phyloP scores from a whole-genome alignment of 2,329 filamentous ascomycete genomes.

The Rugonectria rugulosa region DNA sequence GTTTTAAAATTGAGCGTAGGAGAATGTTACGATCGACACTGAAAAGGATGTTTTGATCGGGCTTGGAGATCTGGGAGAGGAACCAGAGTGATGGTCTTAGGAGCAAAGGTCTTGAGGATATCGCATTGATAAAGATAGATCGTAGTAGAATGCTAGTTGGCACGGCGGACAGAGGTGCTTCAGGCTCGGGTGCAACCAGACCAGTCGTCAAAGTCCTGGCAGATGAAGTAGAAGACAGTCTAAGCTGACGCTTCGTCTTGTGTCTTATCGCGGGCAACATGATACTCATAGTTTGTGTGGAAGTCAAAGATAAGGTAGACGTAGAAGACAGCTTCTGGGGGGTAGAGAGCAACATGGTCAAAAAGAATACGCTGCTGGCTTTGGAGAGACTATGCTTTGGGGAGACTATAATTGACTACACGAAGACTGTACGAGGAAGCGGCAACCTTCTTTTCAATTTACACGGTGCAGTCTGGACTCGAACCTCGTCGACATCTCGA shows the following conservation, averaged over 20 bases:
- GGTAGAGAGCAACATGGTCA: conserved; percentile 7
- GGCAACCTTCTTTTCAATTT: conserved; percentile 14
- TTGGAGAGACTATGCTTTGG: not conserved
- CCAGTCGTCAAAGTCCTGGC: conserved; percentile 1
- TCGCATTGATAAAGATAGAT: conserved; percentile 52
- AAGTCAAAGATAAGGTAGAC: conserved; percentile 5
- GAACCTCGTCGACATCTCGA: not conserved
- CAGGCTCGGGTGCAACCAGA: not conserved
- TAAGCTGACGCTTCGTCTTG: not conserved
- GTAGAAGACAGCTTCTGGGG: conserved; percentile 7
- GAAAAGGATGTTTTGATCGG: conserved; percentile 46
- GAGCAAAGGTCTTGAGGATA: conserved; percentile 54
- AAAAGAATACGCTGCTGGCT: not conserved
- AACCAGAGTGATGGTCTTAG: conserved; percentile 48
- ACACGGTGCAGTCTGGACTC: not conserved
- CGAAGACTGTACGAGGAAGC: not conserved
- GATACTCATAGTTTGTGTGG: conserved; percentile 1
- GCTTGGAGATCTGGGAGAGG: conserved; percentile 44
- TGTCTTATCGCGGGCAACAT: conserved; percentile 7
- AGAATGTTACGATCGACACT: conserved; percentile 60
- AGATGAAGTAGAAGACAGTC: conserved; percentile 9
- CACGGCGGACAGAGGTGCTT: conserved; percentile 39
- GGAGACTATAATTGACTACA: not conserved
- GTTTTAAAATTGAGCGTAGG: conserved; percentile 55
- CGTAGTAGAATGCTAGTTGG: conserved; percentile 47